Percentiles rank a stretch among this genome's conserved stretches.
Conservation (phyloP, 1,284 basidiomycete genomes). For the Naganishia sp. region DNA sequence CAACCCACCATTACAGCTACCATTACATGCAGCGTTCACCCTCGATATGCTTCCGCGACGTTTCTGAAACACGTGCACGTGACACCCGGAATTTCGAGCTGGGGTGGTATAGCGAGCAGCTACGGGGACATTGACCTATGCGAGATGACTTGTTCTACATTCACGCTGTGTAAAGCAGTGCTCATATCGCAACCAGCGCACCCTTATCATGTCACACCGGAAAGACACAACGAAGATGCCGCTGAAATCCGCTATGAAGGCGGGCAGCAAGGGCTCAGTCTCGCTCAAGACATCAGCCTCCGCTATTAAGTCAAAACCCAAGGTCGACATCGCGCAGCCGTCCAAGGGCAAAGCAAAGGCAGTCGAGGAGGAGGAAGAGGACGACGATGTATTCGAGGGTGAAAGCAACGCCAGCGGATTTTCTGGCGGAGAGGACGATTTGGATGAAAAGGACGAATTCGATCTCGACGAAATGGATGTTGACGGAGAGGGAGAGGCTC, state of each 20-base stretch:
- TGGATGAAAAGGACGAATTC: conserved; percentile 28
- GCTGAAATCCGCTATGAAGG: conserved; percentile 19
- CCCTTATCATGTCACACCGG: conserved; percentile 1
- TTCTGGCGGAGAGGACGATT: conserved; percentile 28
- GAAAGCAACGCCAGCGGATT: conserved; percentile 31
- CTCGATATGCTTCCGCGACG: conserved; percentile 16
- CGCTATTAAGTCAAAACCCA: conserved; percentile 8
- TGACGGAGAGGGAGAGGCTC: conserved; percentile 24
- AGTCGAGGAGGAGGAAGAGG: conserved; percentile 1
- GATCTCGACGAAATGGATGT: conserved; percentile 32
- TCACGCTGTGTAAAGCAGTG: too few relatives aligned
- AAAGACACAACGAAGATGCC: conserved; percentile 10
- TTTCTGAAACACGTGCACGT: conserved; percentile 23
- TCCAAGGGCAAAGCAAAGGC: conserved; percentile 23
- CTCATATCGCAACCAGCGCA: too few relatives aligned
- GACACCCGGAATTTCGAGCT: conserved; percentile 14
- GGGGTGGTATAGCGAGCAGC: neutral
- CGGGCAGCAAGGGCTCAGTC: conserved; percentile 22
- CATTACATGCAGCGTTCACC: too few relatives aligned
- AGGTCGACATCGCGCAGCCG: conserved; percentile 10
- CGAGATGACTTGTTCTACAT: too few relatives aligned
- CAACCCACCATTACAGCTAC: too few relatives aligned
- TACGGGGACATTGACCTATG: too few relatives aligned
- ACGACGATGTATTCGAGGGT: conserved; percentile 10
- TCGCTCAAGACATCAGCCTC: conserved; percentile 12